Base-by-base conservation (phyloP, 768 basidiomycete species). In the Lentinula aciculospora region DNA sequence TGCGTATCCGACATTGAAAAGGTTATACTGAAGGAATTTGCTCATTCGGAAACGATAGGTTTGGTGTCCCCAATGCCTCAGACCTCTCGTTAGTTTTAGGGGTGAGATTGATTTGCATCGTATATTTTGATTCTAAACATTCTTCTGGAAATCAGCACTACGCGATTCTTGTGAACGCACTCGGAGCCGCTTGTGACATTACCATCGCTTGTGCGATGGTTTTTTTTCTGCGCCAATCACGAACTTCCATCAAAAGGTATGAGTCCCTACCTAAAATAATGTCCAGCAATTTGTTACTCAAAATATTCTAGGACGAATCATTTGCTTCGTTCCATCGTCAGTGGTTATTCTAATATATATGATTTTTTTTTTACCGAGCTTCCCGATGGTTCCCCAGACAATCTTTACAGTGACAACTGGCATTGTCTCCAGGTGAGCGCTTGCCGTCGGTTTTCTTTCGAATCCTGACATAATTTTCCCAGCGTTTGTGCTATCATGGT, bases 331-430 rank as follows among this genome's bases (percentile, higher is more conserved):
- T 42, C 54, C 32, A 42, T 56, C 23, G 54, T 56, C 21, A 9
- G 54, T 44, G 9, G 6, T 19, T 5, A 29, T 45, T 25, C 25
- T n/a, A 1, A 32, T 29, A n/a, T 9, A 4, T 23, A 13, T 28
- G 12, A 25, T 36, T 21, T 50, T 5, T 3, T 48, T 7, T 1
- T 29, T 50, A 3, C 23, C 21, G 9, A 12, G 3, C 12, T 21
- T 13, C 23, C 21, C n/a, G 3, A 12, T 15, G 10, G 13, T 27
- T 40, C 25, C 13, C 6, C 23, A 56, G 54, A 46, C 44, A n/a
- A 42, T 56, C 44, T 56, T 56, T 34, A 44, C 54, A 8, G 54
- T 56, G 7, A 56, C 54, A 46, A 56, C 54, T 45, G 54, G 54
- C 31, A 56, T 56, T 46, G 40, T 56, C 28, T 56, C 54, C 8